A percentile compares a stretch with the other conserved stretches of the same genome.
These are phyloP conservation scores for Neurospora terricola DNA, from an alignment of 495 filamentous ascomycete genomes.

Conservation along the genomic window DNA sequence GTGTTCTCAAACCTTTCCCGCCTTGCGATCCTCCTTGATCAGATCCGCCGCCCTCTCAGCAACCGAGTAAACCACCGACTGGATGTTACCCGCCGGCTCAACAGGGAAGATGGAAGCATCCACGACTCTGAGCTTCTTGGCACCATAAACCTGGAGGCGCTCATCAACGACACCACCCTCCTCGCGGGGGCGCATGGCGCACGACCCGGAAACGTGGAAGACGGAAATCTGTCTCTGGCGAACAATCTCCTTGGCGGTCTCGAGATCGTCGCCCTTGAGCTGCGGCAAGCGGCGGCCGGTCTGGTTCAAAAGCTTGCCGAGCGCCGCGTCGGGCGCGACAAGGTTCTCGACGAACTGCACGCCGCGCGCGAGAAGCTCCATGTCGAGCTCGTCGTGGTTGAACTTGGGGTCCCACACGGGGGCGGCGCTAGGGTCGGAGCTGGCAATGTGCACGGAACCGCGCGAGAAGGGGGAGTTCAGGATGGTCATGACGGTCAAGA, in stretches of 20 bases:
- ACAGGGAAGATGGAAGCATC: constrained; percentile 48
- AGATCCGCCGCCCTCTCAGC: constrained; percentile 47
- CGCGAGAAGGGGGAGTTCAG: constrained; percentile 45
- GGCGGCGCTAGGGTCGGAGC: constrained; percentile 17
- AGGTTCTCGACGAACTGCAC: constrained; percentile 36
- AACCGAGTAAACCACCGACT: constrained; percentile 42
- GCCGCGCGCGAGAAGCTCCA: constrained; percentile 38
- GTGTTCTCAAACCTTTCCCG: not conserved
- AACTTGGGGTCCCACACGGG: constrained; percentile 46
- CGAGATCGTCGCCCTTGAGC: constrained; percentile 18
- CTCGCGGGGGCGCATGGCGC: constrained; percentile 26
- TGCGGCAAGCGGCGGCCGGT: constrained; percentile 18
- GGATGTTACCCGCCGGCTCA: constrained; percentile 37
- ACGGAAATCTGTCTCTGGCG: constrained; percentile 27
- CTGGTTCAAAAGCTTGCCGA: constrained; percentile 26
- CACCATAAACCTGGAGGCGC: constrained; percentile 39
- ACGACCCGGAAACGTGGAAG: constrained; percentile 30
- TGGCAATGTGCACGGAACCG: constrained; percentile 45
- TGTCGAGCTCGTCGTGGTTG: constrained; percentile 41
- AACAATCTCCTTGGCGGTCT: constrained; percentile 28
- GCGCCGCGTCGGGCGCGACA: constrained; percentile 25
- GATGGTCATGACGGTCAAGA: constrained; percentile 29
- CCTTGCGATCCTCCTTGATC: constrained; percentile 31
- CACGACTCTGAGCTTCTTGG: constrained; percentile 35
- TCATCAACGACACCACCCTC: constrained; percentile 33